Evolutionary conservation across 768 basidiomycete genomes (phyloP).

Genomic region (Polyporus arcularius): DNA sequence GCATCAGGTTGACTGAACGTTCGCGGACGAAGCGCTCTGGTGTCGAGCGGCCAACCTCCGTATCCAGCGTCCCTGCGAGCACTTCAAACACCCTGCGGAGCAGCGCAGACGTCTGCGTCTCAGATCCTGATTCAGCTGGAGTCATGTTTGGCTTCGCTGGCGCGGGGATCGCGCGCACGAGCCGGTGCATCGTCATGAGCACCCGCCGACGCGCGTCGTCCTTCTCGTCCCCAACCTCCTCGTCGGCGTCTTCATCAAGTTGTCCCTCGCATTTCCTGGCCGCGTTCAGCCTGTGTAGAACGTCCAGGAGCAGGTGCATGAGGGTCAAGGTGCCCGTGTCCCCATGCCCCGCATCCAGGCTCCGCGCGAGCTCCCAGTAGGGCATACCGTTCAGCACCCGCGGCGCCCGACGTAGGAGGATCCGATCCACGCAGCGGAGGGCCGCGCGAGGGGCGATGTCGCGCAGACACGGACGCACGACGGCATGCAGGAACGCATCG

Average conservation of each 20-base stretch:
- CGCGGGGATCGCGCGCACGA: constrained; percentile 8
- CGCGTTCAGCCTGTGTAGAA: constrained; percentile 9
- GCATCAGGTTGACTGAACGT: constrained; percentile 15
- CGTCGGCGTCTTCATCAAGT: neutral
- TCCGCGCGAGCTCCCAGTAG: constrained; percentile 13
- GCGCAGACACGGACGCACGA: constrained; percentile 17
- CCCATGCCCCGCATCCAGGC: neutral
- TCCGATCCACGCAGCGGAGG: constrained; percentile 13
- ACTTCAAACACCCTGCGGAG: constrained; percentile 11
- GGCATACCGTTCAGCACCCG: constrained; percentile 13
- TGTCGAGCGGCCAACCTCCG: neutral
- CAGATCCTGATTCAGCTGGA: neutral
- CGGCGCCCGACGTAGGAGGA: constrained; percentile 13
- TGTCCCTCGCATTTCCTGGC: neutral
- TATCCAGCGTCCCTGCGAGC: constrained; percentile 4
- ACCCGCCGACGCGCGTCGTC: constrained; percentile 5
- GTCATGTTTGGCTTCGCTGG: neutral
- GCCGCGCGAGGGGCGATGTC: constrained; percentile 18
- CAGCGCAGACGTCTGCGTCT: neutral
- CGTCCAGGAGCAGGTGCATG: constrained; percentile 17
- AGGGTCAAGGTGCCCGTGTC: constrained; percentile 9
- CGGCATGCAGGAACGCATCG: constrained; percentile 17
- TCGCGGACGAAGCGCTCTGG: constrained; percentile 4
- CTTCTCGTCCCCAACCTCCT: neutral
- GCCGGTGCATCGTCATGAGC: constrained; percentile 12